These are phyloP conservation scores for Kalmusia sp. DNA, from an alignment of 2,329 filamentous ascomycete species.

Conservation along the genomic window DNA sequence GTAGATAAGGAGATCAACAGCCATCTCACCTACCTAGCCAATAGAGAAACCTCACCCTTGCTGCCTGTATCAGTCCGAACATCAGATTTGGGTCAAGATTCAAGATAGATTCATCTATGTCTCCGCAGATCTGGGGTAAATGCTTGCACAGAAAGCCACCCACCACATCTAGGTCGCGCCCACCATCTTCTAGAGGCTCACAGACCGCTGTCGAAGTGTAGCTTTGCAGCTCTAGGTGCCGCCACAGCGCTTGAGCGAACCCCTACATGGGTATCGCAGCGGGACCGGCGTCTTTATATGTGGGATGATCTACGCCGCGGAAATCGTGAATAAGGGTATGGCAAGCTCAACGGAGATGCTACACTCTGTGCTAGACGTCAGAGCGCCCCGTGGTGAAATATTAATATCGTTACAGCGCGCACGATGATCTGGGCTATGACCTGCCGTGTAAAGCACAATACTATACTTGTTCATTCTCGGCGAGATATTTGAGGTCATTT, in stretches of 20 bases:
- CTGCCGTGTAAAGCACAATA: too few species aligned
- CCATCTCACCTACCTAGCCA: slow-evolving; percentile 6
- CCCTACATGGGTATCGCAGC: background rate
- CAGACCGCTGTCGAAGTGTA: background rate
- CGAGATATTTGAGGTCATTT: too few species aligned
- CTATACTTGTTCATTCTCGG: too few species aligned
- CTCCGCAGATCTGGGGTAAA: background rate
- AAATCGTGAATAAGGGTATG: slow-evolving; percentile 10
- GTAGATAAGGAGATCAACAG: slow-evolving; percentile 26
- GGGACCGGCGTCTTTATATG: slow-evolving; percentile 11
- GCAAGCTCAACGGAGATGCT: slow-evolving; percentile 21
- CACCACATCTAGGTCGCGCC: slow-evolving; percentile 12
- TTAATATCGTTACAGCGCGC: slow-evolving; percentile 8
- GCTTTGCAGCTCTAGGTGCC: background rate
- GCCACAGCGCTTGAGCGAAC: slow-evolving; percentile 1
- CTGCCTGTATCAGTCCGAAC: background rate
- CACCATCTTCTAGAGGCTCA: background rate
- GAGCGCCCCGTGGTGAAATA: background rate
- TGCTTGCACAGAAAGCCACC: background rate
- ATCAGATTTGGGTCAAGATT: slow-evolving; percentile 5
- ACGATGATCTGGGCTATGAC: background rate
- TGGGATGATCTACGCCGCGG: slow-evolving; percentile 21
- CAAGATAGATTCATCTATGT: background rate
- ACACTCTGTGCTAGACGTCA: slow-evolving; percentile 3
- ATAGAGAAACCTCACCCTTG: background rate